A percentile compares a stretch with the other conserved stretches of the same genome.
Evolutionary conservation across 257 asterid genomes (phyloP).

Genomic region (Nemophila menziesii): DNA sequence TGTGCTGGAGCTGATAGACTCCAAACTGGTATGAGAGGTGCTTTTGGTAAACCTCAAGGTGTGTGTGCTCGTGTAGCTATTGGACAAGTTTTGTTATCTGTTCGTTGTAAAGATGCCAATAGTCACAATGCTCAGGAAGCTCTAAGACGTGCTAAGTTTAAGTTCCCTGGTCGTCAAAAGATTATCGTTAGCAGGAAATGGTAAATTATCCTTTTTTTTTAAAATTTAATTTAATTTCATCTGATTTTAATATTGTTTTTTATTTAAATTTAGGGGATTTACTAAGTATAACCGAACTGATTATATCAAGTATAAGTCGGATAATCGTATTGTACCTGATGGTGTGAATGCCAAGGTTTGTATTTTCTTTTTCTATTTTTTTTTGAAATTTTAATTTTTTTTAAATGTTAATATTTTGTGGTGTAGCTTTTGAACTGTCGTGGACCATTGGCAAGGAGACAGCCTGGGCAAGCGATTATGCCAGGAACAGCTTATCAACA

Average conservation of each 20-base stretch:
- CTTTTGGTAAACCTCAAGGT: constrained; percentile 2
- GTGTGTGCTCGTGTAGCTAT: constrained; percentile 3
- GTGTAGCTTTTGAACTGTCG: constrained; percentile 1
- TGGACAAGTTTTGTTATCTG: constrained; percentile 4
- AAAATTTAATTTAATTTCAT: background rate
- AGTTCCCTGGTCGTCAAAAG: constrained; percentile 8
- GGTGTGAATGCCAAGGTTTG: constrained; percentile 5
- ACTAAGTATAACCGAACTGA: constrained; percentile 4
- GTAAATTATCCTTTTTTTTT: background rate
- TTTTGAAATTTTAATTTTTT: too few relatives aligned
- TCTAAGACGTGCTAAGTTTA: constrained; percentile 2
- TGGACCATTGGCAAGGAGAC: background rate
- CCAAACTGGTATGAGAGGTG: constrained; percentile 7
- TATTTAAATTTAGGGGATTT: constrained; percentile 1
- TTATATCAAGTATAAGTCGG: background rate
- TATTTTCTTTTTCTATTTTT: background rate
- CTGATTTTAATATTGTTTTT: background rate
- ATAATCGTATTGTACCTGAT: constrained; percentile 2
- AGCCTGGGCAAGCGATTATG: constrained; percentile 1
- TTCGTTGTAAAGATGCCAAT: background rate
- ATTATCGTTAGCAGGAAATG: constrained; percentile 5
- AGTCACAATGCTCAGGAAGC: constrained; percentile 1
- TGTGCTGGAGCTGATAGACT: constrained; percentile 9
- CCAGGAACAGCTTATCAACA: background rate
- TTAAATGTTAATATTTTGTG: background rate